phyloP scores from a whole-genome alignment of 2,329 filamentous ascomycete genomes.

The Basipetospora sp. region DNA sequence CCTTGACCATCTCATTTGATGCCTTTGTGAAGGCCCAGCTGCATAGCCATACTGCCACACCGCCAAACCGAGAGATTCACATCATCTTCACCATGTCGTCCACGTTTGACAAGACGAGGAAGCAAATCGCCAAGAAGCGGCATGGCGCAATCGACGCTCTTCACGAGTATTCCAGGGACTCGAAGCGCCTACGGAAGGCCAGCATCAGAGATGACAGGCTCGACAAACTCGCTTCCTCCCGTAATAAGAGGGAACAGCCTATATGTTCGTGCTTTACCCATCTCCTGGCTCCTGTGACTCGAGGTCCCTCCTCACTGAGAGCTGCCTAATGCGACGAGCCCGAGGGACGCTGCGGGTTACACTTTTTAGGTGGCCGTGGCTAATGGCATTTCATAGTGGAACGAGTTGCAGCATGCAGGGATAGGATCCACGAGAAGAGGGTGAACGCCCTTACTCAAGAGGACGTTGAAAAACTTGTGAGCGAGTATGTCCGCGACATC shows the following conservation, averaged over 20 bases:
- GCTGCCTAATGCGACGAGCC: too few species aligned
- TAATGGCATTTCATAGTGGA: constrained; percentile 50
- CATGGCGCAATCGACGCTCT: constrained; percentile 57
- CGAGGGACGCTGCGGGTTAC: too few species aligned
- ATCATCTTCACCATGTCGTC: constrained; percentile 53
- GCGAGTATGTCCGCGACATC: constrained; percentile 25
- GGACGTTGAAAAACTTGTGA: constrained; percentile 39
- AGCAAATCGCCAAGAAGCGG: constrained; percentile 81
- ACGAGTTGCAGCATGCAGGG: constrained; percentile 52
- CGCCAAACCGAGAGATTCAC: constrained; percentile 2
- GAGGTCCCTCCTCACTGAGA: neutral
- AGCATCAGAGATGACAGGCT: constrained; percentile 70
- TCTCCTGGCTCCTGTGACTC: constrained; percentile 2
- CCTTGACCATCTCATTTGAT: too few species aligned
- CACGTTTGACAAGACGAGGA: constrained; percentile 67
- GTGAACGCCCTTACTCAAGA: constrained; percentile 31
- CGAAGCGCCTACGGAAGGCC: constrained; percentile 65
- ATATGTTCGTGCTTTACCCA: constrained; percentile 41
- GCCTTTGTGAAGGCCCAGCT: neutral
- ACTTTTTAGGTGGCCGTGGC: neutral
- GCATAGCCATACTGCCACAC: neutral
- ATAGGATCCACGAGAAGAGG: constrained; percentile 35
- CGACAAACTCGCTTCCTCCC: constrained; percentile 51
- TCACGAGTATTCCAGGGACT: constrained; percentile 80
- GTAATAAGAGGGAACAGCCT: constrained; percentile 59